These are phyloP conservation scores for Lactifluus subvellereus DNA, from an alignment of 768 basidiomycete species.

Conservation along the genomic window DNA sequence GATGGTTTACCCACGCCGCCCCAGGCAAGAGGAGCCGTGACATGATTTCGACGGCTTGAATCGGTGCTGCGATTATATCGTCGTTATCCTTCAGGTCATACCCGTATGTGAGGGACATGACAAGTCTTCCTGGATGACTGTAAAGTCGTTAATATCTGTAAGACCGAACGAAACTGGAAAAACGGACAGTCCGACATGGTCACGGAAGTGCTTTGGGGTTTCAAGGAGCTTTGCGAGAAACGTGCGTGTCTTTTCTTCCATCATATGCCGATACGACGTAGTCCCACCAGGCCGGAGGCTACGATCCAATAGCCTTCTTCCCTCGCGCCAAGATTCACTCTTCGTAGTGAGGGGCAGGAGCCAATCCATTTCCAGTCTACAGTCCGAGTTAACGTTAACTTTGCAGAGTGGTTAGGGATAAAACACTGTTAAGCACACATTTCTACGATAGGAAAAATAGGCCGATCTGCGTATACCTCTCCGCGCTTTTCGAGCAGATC, in stretches of 20 bases:
- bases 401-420: no score
- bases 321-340: slow-evolving; percentile 1
- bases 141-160: not conserved
- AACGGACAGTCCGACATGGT: not conserved
- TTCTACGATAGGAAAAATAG: slow-evolving; percentile 1
- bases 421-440: not conserved
- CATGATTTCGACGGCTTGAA: not conserved
- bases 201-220: not conserved
- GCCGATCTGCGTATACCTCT: slow-evolving; percentile 2
- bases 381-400: not conserved
- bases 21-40: not conserved
- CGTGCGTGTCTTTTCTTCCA: not conserved
- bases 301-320: not conserved
- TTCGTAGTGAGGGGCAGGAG: not conserved
- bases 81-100: slow-evolving; percentile 1
- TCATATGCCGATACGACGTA: not conserved
- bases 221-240: not conserved
- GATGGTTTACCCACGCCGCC: not conserved
- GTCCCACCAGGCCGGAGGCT: slow-evolving; percentile 3
- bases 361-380: not conserved
- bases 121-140: not conserved
- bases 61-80: not conserved
- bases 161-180: rapidly evolving
- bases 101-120: slow-evolving; percentile 10
- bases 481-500: slow-evolving; percentile 13